Conservation (phyloP, 2,329 filamentous ascomycete species). For the Fusarium sp. region DNA sequence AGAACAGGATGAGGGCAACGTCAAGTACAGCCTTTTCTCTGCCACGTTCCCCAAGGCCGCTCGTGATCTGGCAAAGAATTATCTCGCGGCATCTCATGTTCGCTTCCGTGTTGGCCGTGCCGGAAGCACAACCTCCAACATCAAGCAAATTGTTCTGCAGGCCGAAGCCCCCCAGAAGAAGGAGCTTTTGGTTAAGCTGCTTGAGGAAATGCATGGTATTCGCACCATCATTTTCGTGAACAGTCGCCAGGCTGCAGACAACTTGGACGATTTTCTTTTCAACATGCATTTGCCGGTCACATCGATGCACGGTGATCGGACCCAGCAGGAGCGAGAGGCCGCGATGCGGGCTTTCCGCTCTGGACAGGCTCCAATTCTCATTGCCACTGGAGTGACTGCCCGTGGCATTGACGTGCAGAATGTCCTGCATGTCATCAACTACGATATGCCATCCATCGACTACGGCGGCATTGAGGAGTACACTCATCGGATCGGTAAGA, state of each 20-base stretch:
- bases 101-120: slow-evolving; percentile 88
- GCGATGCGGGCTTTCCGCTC: slow-evolving; percentile 85
- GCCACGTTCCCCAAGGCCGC: slow-evolving; percentile 89
- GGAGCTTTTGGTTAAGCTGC: slow-evolving; percentile 74
- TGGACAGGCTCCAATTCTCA: slow-evolving; percentile 79
- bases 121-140: slow-evolving; percentile 83
- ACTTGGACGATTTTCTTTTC: slow-evolving; percentile 87
- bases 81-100: slow-evolving; percentile 77
- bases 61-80: slow-evolving; percentile 78
- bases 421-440: slow-evolving; percentile 93
- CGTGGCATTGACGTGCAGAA: slow-evolving; percentile 90
- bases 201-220: slow-evolving; percentile 74
- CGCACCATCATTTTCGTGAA: slow-evolving; percentile 94
- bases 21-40: slow-evolving; percentile 85
- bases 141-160: slow-evolving; percentile 78
- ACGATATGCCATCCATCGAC: slow-evolving; percentile 77
- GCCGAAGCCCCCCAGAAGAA: slow-evolving; percentile 75
- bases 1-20: slow-evolving; percentile 78
- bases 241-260: slow-evolving; percentile 78
- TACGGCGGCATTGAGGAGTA: slow-evolving; percentile 95
- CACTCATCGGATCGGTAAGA: slow-evolving; percentile 86
- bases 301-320: slow-evolving; percentile 88
- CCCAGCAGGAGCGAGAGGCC: slow-evolving; percentile 91
- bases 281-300: slow-evolving; percentile 82
- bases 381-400: slow-evolving; percentile 86